Percentiles rank a stretch among this genome's conserved stretches.
These are phyloP conservation scores for Candida alai DNA, from an alignment of 805 yeast genomes.

Conservation along the genomic window DNA sequence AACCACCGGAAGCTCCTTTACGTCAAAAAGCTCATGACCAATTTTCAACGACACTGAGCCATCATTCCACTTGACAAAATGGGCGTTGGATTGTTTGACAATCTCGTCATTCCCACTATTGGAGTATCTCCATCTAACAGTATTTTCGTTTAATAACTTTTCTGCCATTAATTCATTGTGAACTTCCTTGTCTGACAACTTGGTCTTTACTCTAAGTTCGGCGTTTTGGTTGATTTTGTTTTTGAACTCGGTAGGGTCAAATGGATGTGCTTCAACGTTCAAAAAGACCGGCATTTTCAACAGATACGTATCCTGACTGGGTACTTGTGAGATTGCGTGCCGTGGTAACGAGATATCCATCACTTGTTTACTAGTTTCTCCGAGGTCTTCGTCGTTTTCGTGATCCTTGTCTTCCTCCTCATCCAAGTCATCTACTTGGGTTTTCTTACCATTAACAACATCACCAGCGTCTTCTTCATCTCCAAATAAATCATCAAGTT, in stretches of 20 bases:
- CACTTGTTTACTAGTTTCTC: slow-evolving; percentile 29
- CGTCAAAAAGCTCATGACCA: slow-evolving; percentile 85
- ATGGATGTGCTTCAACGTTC: slow-evolving; percentile 79
- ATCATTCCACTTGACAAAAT: slow-evolving; percentile 91
- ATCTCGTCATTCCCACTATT: slow-evolving; percentile 68
- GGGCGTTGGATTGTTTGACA: slow-evolving; percentile 82
- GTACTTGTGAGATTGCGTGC: slow-evolving; percentile 41
- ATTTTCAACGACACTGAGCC: slow-evolving; percentile 82
- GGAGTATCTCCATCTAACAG: slow-evolving; percentile 92
- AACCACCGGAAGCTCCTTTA: slow-evolving; percentile 56
- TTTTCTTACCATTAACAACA: slow-evolving; percentile 13
- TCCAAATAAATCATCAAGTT: slow-evolving; percentile 36
- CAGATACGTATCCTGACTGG: slow-evolving; percentile 36
- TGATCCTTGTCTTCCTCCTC: slow-evolving; percentile 13
- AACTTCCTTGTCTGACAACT: slow-evolving; percentile 39
- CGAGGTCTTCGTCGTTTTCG: slow-evolving; percentile 27
- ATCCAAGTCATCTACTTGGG: slow-evolving; percentile 13
- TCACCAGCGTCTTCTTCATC: slow-evolving; percentile 19
- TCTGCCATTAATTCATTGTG: slow-evolving; percentile 51
- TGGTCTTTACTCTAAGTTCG: slow-evolving; percentile 19
- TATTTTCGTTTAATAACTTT: slow-evolving; percentile 70
- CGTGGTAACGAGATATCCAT: slow-evolving; percentile 42
- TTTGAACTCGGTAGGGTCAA: slow-evolving; percentile 69
- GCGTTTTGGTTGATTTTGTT: slow-evolving; percentile 42
- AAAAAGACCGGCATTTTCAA: slow-evolving; percentile 81